These are phyloP conservation scores for Arthrobotrys entomopaga DNA, from an alignment of 2,329 filamentous ascomycete species.

Conservation along the genomic window DNA sequence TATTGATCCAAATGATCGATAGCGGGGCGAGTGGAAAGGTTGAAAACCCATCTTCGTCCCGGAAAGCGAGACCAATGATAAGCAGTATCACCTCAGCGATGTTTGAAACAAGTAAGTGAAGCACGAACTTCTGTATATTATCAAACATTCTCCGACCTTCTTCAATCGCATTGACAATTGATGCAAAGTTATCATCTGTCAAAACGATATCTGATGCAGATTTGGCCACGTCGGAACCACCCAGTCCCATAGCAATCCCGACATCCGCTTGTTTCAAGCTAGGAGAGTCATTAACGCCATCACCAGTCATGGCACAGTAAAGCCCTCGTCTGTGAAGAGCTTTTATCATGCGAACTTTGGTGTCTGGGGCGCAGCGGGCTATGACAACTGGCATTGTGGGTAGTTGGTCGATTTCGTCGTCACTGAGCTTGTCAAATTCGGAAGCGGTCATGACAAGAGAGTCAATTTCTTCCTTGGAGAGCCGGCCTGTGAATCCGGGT, in stretches of 20 bases:
- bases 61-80: constrained; percentile 81
- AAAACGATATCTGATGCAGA: constrained; percentile 75
- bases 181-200: constrained; percentile 87
- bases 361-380: constrained; percentile 83
- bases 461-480: constrained; percentile 70
- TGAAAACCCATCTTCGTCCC: constrained; percentile 75
- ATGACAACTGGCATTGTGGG: constrained; percentile 80
- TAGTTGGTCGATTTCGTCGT: constrained; percentile 78
- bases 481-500: constrained; percentile 69
- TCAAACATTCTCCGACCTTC: constrained; percentile 87
- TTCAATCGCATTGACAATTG: constrained; percentile 81
- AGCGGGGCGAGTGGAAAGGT: constrained; percentile 88
- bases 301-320: constrained; percentile 88
- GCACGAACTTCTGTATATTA: constrained; percentile 87
- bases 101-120: constrained; percentile 82
- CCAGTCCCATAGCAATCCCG: constrained; percentile 87
- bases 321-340: constrained; percentile 79
- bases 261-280: constrained; percentile 83
- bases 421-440: constrained; percentile 80
- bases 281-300: constrained; percentile 87
- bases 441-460: constrained; percentile 78
- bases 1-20: constrained; percentile 93
- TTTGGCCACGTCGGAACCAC: constrained; percentile 85
- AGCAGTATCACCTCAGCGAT: constrained; percentile 84
- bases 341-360: constrained; percentile 91